Percentiles rank a stretch among this genome's conserved stretches.
Conservation (phyloP, 768 basidiomycete genomes). For the Hortiboletus campestris region DNA sequence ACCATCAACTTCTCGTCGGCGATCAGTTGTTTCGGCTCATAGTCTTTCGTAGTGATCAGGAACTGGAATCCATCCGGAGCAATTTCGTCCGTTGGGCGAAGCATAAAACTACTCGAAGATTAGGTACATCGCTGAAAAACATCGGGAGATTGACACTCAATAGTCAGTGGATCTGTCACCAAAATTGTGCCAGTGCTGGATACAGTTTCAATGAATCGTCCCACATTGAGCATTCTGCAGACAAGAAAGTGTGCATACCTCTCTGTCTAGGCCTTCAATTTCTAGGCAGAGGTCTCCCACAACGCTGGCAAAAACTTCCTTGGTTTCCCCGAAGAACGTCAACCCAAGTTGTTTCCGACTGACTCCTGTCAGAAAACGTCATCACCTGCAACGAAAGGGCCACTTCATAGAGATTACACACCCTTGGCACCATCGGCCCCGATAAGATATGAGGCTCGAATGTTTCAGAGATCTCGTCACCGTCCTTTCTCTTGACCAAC, state of each 20-base stretch:
- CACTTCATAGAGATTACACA: not conserved
- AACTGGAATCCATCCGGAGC: slow-evolving; percentile 23
- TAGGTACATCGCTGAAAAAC: not conserved
- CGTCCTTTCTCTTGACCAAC: slow-evolving; percentile 29
- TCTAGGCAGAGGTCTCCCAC: slow-evolving; percentile 39
- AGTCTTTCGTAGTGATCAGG: not conserved
- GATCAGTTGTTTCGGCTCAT: slow-evolving; percentile 17
- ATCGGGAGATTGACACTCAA: not conserved
- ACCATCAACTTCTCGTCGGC: slow-evolving; percentile 28
- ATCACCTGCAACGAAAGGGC: not conserved
- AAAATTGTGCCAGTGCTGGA: slow-evolving; percentile 25
- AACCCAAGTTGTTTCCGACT: slow-evolving; percentile 42
- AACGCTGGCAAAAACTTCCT: slow-evolving; percentile 22
- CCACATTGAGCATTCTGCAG: not conserved
- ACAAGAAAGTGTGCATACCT: slow-evolving; percentile 13
- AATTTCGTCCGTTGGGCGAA: slow-evolving; percentile 18
- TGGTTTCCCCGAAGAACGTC: slow-evolving; percentile 41
- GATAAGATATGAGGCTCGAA: slow-evolving; percentile 35
- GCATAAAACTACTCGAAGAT: not conserved
- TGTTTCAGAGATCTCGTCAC: slow-evolving; percentile 26
- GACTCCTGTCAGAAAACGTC: slow-evolving; percentile 22
- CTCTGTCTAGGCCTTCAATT: slow-evolving; percentile 27
- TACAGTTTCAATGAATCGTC: not conserved
- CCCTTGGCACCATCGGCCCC: slow-evolving; percentile 42
- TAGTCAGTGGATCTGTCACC: slow-evolving; percentile 4